Conservation (phyloP, 2,329 filamentous ascomycete species). For the Penicillium sp. region DNA sequence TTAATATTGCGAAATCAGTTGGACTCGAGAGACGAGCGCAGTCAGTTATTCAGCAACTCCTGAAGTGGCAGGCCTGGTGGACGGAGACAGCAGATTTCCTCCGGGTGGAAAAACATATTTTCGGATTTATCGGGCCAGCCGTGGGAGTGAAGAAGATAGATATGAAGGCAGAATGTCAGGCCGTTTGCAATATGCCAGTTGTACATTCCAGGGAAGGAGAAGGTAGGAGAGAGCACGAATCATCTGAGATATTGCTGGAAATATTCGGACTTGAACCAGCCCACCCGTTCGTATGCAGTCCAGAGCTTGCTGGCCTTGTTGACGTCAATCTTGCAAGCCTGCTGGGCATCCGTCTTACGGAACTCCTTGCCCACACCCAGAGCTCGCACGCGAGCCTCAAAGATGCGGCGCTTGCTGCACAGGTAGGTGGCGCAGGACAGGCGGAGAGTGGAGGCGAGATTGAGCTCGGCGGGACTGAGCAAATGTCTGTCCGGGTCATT, state of each 20-base stretch:
- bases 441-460: slow-evolving; percentile 70
- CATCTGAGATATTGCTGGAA: slow-evolving; percentile 43
- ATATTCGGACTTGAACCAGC: slow-evolving; percentile 64
- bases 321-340: slow-evolving; percentile 96
- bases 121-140: not conserved
- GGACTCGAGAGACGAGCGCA: slow-evolving; percentile 1
- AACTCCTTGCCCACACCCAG: slow-evolving; percentile 71
- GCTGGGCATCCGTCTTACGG: slow-evolving; percentile 90
- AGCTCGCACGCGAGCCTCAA: slow-evolving; percentile 67
- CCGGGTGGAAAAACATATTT: not conserved
- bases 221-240: slow-evolving; percentile 2
- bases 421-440: slow-evolving; percentile 85
- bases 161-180: not conserved
- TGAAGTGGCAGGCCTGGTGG: not conserved
- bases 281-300: slow-evolving; percentile 80
- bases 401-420: slow-evolving; percentile 89
- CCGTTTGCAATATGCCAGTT: not conserved
- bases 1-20: slow-evolving; percentile 8
- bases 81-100: not conserved
- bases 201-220: not conserved
- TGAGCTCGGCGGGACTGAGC: slow-evolving; percentile 73
- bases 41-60: slow-evolving; percentile 7
- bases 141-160: not conserved
- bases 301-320: slow-evolving; percentile 95
- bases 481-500: slow-evolving; percentile 64